These are phyloP conservation scores for Populus hybrid DNA, from an alignment of 441 rosid genomes.

Conservation along the genomic window DNA sequence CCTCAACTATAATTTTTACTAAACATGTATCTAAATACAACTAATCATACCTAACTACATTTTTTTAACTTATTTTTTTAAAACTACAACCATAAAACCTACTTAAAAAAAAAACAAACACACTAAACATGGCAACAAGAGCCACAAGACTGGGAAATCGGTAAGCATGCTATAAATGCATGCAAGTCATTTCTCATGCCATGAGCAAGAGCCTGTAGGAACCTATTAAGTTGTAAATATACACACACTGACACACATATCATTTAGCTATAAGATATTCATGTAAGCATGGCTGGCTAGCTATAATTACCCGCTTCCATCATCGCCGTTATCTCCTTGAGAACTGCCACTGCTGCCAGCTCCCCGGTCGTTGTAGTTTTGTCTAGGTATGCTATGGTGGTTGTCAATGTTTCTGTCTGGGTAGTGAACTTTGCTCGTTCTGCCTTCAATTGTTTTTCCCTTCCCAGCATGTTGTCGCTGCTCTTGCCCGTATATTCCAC, in stretches of 20 bases:
- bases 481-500: slow-evolving; percentile 24
- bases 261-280: background rate
- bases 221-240: background rate
- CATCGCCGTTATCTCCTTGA: slow-evolving; percentile 8
- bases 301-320: slow-evolving; percentile 15
- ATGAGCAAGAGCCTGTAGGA: background rate
- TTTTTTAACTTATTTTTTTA: too few species aligned
- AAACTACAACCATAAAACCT: too few species aligned
- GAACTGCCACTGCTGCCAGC: slow-evolving; percentile 1
- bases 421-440: slow-evolving; percentile 5
- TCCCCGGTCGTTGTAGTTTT: slow-evolving; percentile 20
- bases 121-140: too few species aligned
- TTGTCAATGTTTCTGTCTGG: slow-evolving; percentile 27
- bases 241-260: background rate
- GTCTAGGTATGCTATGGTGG: slow-evolving; percentile 46
- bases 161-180: too few species aligned
- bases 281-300: background rate
- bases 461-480: slow-evolving; percentile 14
- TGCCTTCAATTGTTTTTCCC: slow-evolving; percentile 14
- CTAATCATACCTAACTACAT: too few species aligned
- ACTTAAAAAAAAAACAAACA: too few species aligned
- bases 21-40: too few species aligned
- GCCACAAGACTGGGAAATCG: too few species aligned
- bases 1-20: too few species aligned
- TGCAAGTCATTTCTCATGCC: background rate